These are phyloP conservation scores for Mycena crocata DNA, from an alignment of 768 basidiomycete genomes.

Conservation along the genomic window DNA sequence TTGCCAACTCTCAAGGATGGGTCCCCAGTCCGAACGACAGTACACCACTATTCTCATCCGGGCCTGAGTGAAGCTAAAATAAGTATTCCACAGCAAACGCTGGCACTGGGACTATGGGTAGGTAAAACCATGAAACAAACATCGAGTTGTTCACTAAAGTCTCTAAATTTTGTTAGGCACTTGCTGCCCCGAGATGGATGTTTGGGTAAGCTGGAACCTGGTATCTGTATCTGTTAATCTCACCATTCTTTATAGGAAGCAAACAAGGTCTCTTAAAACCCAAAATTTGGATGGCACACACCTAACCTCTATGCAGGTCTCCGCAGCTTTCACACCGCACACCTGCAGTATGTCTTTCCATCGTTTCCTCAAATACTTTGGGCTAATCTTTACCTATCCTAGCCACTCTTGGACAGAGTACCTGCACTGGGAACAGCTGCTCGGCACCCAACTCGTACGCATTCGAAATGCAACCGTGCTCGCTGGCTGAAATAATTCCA, in stretches of 20 bases:
- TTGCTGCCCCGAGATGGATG: conserved; percentile 33
- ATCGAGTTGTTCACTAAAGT: not conserved
- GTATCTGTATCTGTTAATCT: not conserved
- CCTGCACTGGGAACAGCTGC: conserved; percentile 46
- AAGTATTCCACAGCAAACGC: conserved; percentile 42
- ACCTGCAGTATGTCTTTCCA: conserved; percentile 42
- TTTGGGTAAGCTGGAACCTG: conserved; percentile 10
- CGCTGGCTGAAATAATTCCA: not conserved
- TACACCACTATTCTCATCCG: not conserved
- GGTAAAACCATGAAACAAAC: conserved; percentile 2
- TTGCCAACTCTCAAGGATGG: conserved; percentile 24
- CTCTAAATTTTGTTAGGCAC: conserved; percentile 1
- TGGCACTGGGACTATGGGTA: conserved; percentile 37
- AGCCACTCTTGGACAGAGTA: conserved; percentile 45
- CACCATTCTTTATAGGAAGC: conserved; percentile 2
- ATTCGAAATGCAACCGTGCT: not conserved
- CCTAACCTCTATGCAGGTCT: conserved; percentile 15
- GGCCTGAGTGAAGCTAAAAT: not conserved
- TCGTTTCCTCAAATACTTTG: not conserved
- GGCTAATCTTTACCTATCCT: not conserved
- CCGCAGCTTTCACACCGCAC: conserved; percentile 56
- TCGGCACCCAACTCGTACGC: conserved; percentile 28
- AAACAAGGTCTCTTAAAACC: conserved; percentile 13
- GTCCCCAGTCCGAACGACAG: conserved; percentile 18
- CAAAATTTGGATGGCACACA: not conserved